A percentile compares a stretch with the other conserved stretches of the same genome.
phyloP scores from a whole-genome alignment of 371 early-diverging fungal species.

The Circinella minor region DNA sequence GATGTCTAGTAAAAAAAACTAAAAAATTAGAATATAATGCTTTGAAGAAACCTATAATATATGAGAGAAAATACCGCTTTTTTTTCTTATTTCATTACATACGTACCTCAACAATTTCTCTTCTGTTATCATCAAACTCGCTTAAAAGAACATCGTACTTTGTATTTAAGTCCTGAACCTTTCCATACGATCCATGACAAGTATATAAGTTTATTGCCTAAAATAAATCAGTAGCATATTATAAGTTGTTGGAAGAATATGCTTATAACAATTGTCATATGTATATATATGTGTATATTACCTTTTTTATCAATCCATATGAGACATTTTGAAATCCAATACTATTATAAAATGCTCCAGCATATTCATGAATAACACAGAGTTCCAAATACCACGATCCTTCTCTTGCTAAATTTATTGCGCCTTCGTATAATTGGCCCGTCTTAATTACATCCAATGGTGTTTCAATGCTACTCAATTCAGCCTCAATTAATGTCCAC shows the following conservation, averaged over 20 bases:
- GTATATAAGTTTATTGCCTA: slow-evolving; percentile 37
- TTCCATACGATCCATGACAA: slow-evolving; percentile 44
- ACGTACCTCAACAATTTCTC: slow-evolving; percentile 38
- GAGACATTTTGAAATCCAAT: slow-evolving; percentile 41
- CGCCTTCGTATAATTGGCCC: slow-evolving; percentile 36
- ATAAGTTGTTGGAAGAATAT: no score
- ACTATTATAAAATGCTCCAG: slow-evolving; percentile 43
- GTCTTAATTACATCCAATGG: slow-evolving; percentile 24
- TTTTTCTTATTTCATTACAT: slow-evolving; percentile 10
- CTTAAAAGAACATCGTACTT: slow-evolving; percentile 33
- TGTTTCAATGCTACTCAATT: slow-evolving; percentile 22
- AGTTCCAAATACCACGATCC: slow-evolving; percentile 39
- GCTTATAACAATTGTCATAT: neutral
- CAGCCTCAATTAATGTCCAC: slow-evolving; percentile 45
- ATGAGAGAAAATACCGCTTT: no score
- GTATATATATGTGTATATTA: neutral
- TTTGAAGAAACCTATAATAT: no score
- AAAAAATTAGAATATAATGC: no score
- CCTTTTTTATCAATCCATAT: slow-evolving; percentile 39
- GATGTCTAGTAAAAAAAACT: neutral
- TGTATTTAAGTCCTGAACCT: slow-evolving; percentile 34
- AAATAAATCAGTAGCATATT: neutral
- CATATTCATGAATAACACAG: slow-evolving; percentile 45
- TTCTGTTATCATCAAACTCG: slow-evolving; percentile 32
- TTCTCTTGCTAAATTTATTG: slow-evolving; percentile 39